Evolutionary conservation across 2,329 filamentous ascomycete species (phyloP), one percentile per base, ranked within the genome.

Genomic region (Didymella lethalis): DNA sequence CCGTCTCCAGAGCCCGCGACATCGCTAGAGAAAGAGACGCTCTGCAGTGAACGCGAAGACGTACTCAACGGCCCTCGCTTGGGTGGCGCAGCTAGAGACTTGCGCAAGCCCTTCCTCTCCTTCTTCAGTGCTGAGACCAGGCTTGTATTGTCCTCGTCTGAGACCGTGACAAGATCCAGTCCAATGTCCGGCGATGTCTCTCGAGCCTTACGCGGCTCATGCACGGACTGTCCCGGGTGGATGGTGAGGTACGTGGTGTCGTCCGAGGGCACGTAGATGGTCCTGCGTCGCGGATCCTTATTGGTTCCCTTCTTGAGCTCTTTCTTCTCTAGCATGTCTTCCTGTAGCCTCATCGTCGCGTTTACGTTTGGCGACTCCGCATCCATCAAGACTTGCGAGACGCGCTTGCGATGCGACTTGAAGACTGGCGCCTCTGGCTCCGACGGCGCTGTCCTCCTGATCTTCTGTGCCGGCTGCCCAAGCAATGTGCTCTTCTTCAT

Each of bases 1-100:
- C 86, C 86, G 4, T 81, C 81, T 32, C 84, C 84, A 48, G 80
- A 80, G 25, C 85, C 85, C 58, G 77, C 67, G n/a, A 83, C 69
- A 65, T 87, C 83, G 43, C 76, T 67, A 18, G 73, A 70, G 40
- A 77, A 73, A 4, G 75, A 75, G 7, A 72, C 67, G 46, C 79
- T 79, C 63, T 84, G 83, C 7, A 74, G 59, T 26, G 68, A 69
- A 25, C 69, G 70, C 6, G 68, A 59, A 12, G 74, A 78, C 38
- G 80, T 77, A 34, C 81, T 80, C 49, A 88, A 71, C 3, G 85
- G 84, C 18, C 75, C 77, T 41, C 82, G 79, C 66, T 80, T 84
- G 2, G 82, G 81, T 28, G 81, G 79, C 12, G 73, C 76, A 48
- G 80, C 77, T 26, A 84, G 68, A 25, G 79, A 78, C 57, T 78